Base-by-base conservation (phyloP, 805 yeast species). In the Debaryomyces prosopidis region DNA sequence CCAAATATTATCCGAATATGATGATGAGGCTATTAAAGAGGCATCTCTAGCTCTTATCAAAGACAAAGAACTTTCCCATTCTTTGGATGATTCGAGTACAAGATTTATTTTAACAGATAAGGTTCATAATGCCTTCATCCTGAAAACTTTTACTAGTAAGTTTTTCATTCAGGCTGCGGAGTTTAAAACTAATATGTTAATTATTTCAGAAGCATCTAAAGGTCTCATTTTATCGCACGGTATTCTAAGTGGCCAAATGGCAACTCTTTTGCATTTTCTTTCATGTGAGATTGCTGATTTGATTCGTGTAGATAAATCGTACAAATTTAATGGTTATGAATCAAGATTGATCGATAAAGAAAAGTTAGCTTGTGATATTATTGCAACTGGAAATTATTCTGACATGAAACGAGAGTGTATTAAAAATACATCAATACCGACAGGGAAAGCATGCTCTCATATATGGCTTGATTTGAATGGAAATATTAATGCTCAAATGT, bases 401-500 rank as follows among this genome's bases (percentile, higher is more conserved):
- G 31, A 27, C 23, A 39, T 39, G 19, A 36, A 33, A 12, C 33
- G 20, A 20, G 23, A 37, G 12, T 27, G 20, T 12, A 40, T 55
- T n/a, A 36, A 23, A 1, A 47, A 53, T 4, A 58, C 69, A 1
- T 70, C 82, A 1, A 76, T 84, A 2, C 90, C 91, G 0, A 50
- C 69, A 7, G 85, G 84, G 0, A 64, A 72, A 15, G 80, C 90
- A 2, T 84, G 88, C 47, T 78, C 86, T 2, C 77, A 78, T 33
- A 60, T 85, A 7, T 89, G 97, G 96, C 71, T 87, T 10, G 86
- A 84, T 52, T 62, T 84, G 31, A 62, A 69, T 27, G 92, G 95
- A 1, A 62, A 72, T 20, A 73, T 90, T 36, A 82, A 85, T 48
- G 64, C 60, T 19, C 55, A 58, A 0, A 63, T 89, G 5, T 91